Base-by-base conservation (phyloP, 1,139 yeast genomes). In the Pneumocystis canis region DNA sequence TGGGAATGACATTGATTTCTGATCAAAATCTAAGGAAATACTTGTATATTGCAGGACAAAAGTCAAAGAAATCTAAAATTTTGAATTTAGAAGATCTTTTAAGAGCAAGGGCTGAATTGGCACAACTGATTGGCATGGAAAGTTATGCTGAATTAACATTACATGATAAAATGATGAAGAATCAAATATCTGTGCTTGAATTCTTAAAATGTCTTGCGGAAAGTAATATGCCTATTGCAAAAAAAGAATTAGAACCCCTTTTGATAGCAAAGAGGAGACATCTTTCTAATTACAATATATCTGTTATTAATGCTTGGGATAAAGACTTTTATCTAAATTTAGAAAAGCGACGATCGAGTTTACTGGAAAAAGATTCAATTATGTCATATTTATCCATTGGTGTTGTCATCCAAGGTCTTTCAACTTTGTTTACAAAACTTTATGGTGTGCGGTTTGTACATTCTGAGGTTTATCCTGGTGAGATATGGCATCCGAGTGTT, bases 401-500 rank as follows among this genome's bases (percentile, higher is more conserved):
- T 1, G 84, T 89, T 0, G 89, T 92, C 5, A 81, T 94, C 73
- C 82, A 87, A 61, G 97, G 97, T 0, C 78, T 94, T 41, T 85
- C 89, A 4, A 76, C 83, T 62, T 73, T 94, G 41, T 87, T 90
- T 71, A 76, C 80, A 30, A 76, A 76, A 41, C 81, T 92, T 40
- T 92, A 89, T 72, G 94, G 94, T 1, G 83, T 92, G 56, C 78
- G 82, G 64, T 80, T 92, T 61, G 80, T 82, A 18, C 90, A 96
- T 0, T 85, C 79, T 3, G 79, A 81, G 31, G 78, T 89, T 0
- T 70, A 76, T 30, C 73, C 77, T 1, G 96, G 95, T 1, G 98
- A 92, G 72, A 86, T 89, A 0, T 94, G 98, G 97, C 84, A 85
- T 25, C 77, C 80, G n/a, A 94, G 87, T 67, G 97, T 92, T 1